Evolutionary conservation across 2,329 filamentous ascomycete genomes (phyloP), one percentile per base, ranked within the genome.

Genomic region (Aotearoamyces nothofagi): DNA sequence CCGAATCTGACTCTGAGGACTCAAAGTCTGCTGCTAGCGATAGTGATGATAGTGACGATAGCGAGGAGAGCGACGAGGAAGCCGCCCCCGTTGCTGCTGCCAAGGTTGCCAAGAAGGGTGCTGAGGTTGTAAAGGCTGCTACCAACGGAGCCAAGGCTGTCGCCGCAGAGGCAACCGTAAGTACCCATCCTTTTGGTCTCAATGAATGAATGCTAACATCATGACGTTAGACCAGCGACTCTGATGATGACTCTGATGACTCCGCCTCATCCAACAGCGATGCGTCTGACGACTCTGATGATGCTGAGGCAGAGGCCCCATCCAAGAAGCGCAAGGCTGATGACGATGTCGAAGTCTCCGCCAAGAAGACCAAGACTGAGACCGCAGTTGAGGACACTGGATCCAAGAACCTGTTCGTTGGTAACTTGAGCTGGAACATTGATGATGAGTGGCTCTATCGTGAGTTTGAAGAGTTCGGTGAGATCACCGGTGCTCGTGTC

Each of bases 391-490:
- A 51, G 24, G 53, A 51, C 30, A 50, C 45, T 39, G 53, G 57
- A 23, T 54, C 56, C 40, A 63, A 61, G 52, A 80, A 78, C 54
- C 61, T 82, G 31, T 81, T 80, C 53, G 62, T 79, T 41, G 77
- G 77, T 37, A 77, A 76, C 55, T 58, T 82, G 40, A 79, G 74
- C 51, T 82, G 75, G 75, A 78, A 76, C 50, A 60, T 81, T 34
- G 75, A 80, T 44, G 76, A 81, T 52, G 74, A 77, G 35, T 78
- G 72, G 73, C 63, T 81, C 40, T 58, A 58, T 34, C 61, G 64
- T 35, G 73, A 79, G 53, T 81, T 81, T 45, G 66, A 75, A 52
- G 57, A 63, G 41, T 79, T 76, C 42, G 75, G 73, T 42, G 69
- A 74, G 52, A 64, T 79, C 39, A 54, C 58, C 42, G 66, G 69